Percentiles rank a stretch among this genome's conserved stretches.
Evolutionary conservation across 805 yeast species (phyloP).

Genomic region (Torulaspora maleeae): DNA sequence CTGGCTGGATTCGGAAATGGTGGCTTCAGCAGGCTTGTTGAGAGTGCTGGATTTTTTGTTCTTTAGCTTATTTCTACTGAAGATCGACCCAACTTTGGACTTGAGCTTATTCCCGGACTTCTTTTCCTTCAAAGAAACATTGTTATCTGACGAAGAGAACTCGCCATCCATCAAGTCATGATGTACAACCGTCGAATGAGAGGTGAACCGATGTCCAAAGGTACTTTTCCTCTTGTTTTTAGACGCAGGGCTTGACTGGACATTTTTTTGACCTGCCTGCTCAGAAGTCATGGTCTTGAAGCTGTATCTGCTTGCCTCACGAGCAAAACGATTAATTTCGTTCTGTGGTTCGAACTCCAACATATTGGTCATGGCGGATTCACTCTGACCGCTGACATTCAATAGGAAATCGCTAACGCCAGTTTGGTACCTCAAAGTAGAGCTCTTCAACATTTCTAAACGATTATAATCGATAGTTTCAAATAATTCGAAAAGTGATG

Average conservation of each 20-base stretch:
- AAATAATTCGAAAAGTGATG: constrained; percentile 67
- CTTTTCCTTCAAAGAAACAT: constrained; percentile 28
- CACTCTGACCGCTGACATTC: constrained; percentile 46
- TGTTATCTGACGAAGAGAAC: constrained; percentile 32
- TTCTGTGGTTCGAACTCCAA: constrained; percentile 58
- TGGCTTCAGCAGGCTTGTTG: constrained; percentile 9
- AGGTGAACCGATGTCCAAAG: constrained; percentile 28
- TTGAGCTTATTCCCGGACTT: constrained; percentile 43
- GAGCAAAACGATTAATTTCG: constrained; percentile 56
- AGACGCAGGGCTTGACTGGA: constrained; percentile 7
- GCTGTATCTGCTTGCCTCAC: constrained; percentile 33
- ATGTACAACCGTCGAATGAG: constrained; percentile 30
- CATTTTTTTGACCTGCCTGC: background rate
- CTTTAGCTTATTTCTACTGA: constrained; percentile 56
- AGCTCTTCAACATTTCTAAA: constrained; percentile 56
- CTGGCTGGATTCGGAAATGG: constrained; percentile 9
- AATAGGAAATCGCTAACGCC: constrained; percentile 51
- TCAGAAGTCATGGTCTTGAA: constrained; percentile 16
- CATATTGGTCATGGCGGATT: constrained; percentile 59
- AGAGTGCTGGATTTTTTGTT: constrained; percentile 22
- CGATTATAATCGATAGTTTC: constrained; percentile 66
- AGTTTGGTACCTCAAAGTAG: constrained; percentile 61
- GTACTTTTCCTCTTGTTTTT: constrained; percentile 28
- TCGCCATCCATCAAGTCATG: constrained; percentile 33
- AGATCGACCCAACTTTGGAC: constrained; percentile 72